Evolutionary conservation across 495 filamentous ascomycete species (phyloP), one percentile per base, ranked within the genome.

Genomic region (Aspergillus cavernicola): DNA sequence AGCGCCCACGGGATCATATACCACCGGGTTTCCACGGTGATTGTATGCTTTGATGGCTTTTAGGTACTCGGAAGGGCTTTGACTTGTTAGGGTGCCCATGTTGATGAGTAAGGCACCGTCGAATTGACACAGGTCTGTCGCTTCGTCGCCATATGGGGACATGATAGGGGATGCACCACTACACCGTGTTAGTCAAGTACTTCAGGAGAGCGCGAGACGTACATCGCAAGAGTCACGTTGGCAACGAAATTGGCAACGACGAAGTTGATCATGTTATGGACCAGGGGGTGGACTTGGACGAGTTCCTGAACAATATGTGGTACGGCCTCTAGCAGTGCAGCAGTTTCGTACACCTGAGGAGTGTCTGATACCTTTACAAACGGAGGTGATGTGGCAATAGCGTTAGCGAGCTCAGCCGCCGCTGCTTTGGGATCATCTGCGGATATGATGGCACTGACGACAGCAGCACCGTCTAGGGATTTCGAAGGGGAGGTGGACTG

Each of bases 231-330:
- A 26, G 88, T 87, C 10, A 96, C 85, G 59, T 95, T 96, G 15
- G 93, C 92, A 10, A 90, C 88, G 60, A 98, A 87, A 63, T 96
- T 95, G 58, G 92, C 89, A 29, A 96, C 91, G 0, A 97, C 88
- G 47, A 88, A 75, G 66, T 97, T 97, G 38, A 95, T 97, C 86
- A 97, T 97, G 66, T 96, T 96, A 70, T 97, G 93, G 8, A 87
- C 89, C 9, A 98, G 75, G 0, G 93, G 92, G 39, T 81, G 85
- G 13, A 65, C 73, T 10, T 70, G 57, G 0, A 77, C 75, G 41
- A 96, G 73, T 16, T 75, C 76, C 42, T 69, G 77, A 26, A 92
- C 71, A 18, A 90, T 66, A 2, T 65, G 62, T 0, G 84, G 81
- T 2, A 84, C 76, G 32, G 69, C 59, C 6, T 63, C 57, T 9